phyloP scores from a whole-genome alignment of 2,329 filamentous ascomycete genomes.

The Cyphellophora attinorum region DNA sequence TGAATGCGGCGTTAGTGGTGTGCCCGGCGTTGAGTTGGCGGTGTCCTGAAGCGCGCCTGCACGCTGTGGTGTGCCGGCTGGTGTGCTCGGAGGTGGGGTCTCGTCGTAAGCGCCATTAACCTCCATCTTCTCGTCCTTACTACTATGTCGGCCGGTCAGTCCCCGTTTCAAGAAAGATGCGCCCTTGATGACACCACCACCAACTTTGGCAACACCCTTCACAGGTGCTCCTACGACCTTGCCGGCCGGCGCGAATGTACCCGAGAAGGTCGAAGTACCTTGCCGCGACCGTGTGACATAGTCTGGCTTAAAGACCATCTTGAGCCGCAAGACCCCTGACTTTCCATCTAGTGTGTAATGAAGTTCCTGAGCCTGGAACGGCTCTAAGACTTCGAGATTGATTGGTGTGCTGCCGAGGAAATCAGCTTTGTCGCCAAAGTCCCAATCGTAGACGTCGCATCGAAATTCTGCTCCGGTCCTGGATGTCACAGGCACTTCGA shows the following conservation, averaged over 20 bases:
- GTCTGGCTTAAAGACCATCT: conserved; percentile 83
- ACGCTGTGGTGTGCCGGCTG: conserved; percentile 27
- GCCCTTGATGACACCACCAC: conserved; percentile 76
- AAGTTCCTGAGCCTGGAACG: conserved; percentile 71
- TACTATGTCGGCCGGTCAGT: conserved; percentile 60
- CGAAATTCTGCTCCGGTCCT: conserved; percentile 76
- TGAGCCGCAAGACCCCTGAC: conserved; percentile 71
- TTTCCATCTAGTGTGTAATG: conserved; percentile 74
- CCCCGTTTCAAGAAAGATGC: conserved; percentile 84
- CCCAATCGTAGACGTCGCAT: conserved; percentile 85
- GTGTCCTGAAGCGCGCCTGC: conserved; percentile 31
- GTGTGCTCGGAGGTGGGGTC: conserved; percentile 11
- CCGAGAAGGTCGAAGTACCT: conserved; percentile 85
- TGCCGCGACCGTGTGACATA: conserved; percentile 81
- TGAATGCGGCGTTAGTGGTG: conserved; percentile 26
- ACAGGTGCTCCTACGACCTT: conserved; percentile 93
- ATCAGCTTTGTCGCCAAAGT: conserved; percentile 92
- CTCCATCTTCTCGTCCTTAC: conserved; percentile 21
- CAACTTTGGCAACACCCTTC: conserved; percentile 76
- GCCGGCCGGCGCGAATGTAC: conserved; percentile 76
- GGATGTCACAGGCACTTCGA: conserved; percentile 73
- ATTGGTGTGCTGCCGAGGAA: conserved; percentile 71
- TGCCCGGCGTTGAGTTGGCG: conserved; percentile 11
- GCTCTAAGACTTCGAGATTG: conserved; percentile 69
- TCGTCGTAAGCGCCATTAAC: conserved; percentile 4